Evolutionary conservation across 495 filamentous ascomycete species (phyloP), one percentile per base, ranked within the genome.

Genomic region (Penicilliopsis zonata): DNA sequence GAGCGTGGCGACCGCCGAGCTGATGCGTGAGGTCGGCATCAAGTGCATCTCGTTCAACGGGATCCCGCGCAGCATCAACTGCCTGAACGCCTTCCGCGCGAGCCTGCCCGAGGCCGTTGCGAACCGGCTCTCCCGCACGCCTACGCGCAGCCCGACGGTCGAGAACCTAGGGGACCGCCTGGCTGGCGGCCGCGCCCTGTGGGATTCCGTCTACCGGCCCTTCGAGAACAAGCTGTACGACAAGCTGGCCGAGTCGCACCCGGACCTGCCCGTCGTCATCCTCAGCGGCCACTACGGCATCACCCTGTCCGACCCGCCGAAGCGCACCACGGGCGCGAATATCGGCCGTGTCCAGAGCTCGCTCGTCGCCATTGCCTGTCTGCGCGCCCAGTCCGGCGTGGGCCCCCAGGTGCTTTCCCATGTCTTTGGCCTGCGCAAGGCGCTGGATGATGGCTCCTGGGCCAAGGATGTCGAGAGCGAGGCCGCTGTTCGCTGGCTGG

Each of bases 31-130:
- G 44, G 67, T 83, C 43, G 81, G 78, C 2, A 64, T 87, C 25
- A 87, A 87, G 50, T 86, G 80, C 53, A 85, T 87, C 48, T 73
- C 71, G 27, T 84, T 87, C 65, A 87, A 87, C 55, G 82, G 82
- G 23, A 80, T 87, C 43, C 82, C 82, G 3, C 72, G 82, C 33
- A 80, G 73, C 29, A 87, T 87, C 52, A 87, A 87, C 63, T 72
- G 65, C 40, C 72, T 87, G 0, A 69, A 66, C 42, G 72, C 72
- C 32, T 86, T 87, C 64, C 63, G 61, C 27, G 47, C 57, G 23
- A 56, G 53, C 23, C 63, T 79, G 4, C 76, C 79, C 0, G 27
- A 48, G 3, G 41, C 55, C 30, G 57, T 78, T 16, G 37, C 48
- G 10, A 40, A 53, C 1, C 28, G 45, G 1, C 57, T 79, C 3